Base-by-base conservation (phyloP, 2,329 filamentous ascomycete species). In the Fusarium globosum region DNA sequence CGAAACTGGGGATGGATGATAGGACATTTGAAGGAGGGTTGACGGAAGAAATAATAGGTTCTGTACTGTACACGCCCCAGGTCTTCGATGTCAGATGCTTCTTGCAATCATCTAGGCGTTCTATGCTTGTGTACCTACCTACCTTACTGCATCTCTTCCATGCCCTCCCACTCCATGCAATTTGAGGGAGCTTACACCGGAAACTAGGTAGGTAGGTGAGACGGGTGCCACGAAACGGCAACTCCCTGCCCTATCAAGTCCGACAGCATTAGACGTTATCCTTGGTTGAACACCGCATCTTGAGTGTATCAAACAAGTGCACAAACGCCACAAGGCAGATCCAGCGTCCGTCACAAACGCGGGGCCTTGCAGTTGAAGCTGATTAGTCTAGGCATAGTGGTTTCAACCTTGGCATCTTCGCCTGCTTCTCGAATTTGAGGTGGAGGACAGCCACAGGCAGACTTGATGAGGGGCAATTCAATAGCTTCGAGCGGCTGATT, bases 11-110 rank as follows among this genome's bases (percentile, higher is more conserved):
- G 58, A 45, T 18, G 51, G 42, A 30, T 59, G 42, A 26, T 38
- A 26, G 23, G 59, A 21, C 51, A 42, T 38, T 12, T 49, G 41
- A 35, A 28, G 15, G 30, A 35, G 43, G 55, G 33, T 33, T 35
- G 41, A 42, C n/a, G 55, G 43, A 57, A 39, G 20, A 63, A 33
- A 30, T 23, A 13, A 18, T 16, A 28, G 26, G 28, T 42, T 38
- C 15, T 9, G 23, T 38, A 39, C 36, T 41, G 36, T 42, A 45
- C 36, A 45, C 42, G 20, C 45, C 33, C 61, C 15, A 70, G 43
- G 48, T 61, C 62, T 56, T 68, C 36, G 28, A 68, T 58, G 67
- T 74, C 67, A 74, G 71, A 74, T 60, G 43, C 49, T 53, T 68
- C 59, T 73, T 60, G 49, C 41, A 41, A 42, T 38, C 52, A 41